These are phyloP conservation scores for Nasturtium officinale DNA, from an alignment of 345 rosid species.

Conservation along the genomic window DNA sequence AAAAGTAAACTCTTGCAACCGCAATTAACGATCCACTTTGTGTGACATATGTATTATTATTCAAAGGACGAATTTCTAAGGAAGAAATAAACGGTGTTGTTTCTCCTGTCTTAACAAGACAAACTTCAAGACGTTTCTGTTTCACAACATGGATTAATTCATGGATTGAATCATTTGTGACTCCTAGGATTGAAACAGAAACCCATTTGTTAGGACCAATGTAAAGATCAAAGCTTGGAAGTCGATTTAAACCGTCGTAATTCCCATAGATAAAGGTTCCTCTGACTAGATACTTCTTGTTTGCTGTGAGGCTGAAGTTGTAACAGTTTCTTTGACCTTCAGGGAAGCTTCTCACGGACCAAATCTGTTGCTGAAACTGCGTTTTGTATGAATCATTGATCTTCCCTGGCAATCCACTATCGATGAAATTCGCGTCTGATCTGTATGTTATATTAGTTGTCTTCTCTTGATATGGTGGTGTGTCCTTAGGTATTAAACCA, in stretches of 20 bases:
- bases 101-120: constrained; percentile 41
- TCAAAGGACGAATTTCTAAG: constrained; percentile 35
- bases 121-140: constrained; percentile 29
- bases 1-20: constrained; percentile 20
- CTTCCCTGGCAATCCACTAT: constrained; percentile 8
- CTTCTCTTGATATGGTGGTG: neutral
- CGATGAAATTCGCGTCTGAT: constrained; percentile 28
- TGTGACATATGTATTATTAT: constrained; percentile 15
- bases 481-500: constrained; percentile 28
- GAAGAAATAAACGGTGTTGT: constrained; percentile 42
- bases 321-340: constrained; percentile 44
- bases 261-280: constrained; percentile 41
- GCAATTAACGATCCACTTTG: constrained; percentile 35
- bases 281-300: constrained; percentile 32
- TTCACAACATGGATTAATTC: constrained; percentile 40
- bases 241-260: constrained; percentile 23
- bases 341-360: constrained; percentile 45
- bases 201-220: constrained; percentile 43
- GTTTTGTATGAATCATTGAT: constrained; percentile 10
- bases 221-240: constrained; percentile 37
- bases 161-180: neutral
- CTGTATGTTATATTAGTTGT: constrained; percentile 32
- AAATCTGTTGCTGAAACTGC: constrained; percentile 26
- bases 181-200: constrained; percentile 10
- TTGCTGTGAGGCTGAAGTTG: constrained; percentile 30